Evolutionary conservation across 768 basidiomycete genomes (phyloP), one percentile per base, ranked within the genome.

Genomic region (Roridomyces roridus): DNA sequence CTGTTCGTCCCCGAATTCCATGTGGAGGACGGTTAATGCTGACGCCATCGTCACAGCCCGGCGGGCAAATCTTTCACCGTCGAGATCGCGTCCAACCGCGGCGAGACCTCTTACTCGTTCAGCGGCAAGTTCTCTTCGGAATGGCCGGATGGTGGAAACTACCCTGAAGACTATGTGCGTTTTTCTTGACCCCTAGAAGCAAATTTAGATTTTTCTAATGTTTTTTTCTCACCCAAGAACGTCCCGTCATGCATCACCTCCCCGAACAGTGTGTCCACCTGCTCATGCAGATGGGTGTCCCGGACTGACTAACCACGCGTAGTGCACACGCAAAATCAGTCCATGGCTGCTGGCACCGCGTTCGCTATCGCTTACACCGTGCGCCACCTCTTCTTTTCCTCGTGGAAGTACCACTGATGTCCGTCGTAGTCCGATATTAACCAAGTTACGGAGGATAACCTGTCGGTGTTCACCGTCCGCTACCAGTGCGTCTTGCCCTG

Each of bases 321-420:
- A 84, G 83, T 85, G 67, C 83, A 85, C 64, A 74, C 82, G 4
- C 80, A 82, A 57, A 82, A 83, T 59, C 68, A 79, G 51, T 70
- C 77, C 7, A 78, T 71, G 70, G 81, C 82, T 40, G 80, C 83
- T 42, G 83, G 83, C 2, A 81, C 82, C 31, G 82, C 79, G 6
- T 83, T 85, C 55, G 82, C 82, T 15, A 85, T 85, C 52, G 76
- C 82, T 17, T 85, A 85, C 61, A 64, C 75, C 46, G 82, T 81
- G 42, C 21, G 68, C 55, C 36, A 20, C 11, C 44, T n/a, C 43
- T 18, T 1, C 17, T 31, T 21, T 4, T 4, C 18, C 26, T 42
- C n/a, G n/a, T n/a, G n/a, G n/a, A n/a, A n/a, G n/a, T n/a, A n/a
- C n/a, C n/a, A n/a, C n/a, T n/a, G n/a, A n/a, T n/a, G n/a, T n/a